Conservation (phyloP, 495 filamentous ascomycete genomes). For the Rostrohypoxylon terebratum region DNA sequence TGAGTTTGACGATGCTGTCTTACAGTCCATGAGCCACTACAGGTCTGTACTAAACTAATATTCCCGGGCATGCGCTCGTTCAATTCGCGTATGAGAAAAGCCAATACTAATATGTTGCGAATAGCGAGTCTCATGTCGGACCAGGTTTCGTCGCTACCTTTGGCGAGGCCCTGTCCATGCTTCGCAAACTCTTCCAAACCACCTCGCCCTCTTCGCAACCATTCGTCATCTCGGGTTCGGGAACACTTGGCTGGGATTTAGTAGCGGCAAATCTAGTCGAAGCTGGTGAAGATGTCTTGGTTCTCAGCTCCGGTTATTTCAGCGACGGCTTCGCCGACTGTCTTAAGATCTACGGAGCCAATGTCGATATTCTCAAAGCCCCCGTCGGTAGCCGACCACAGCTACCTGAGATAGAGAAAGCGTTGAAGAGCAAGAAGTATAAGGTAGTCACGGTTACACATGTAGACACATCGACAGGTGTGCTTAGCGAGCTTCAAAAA, state of each 20-base stretch:
- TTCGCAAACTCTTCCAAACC: constrained; percentile 93
- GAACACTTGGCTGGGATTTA: constrained; percentile 95
- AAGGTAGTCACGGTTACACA: constrained; percentile 95
- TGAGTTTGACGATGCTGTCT: constrained; percentile 97
- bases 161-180: constrained; percentile 86
- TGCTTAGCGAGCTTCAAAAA: constrained; percentile 87
- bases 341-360: constrained; percentile 88
- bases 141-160: constrained; percentile 89
- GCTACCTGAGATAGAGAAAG: constrained; percentile 85
- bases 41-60: constrained; percentile 68
- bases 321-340: constrained; percentile 94
- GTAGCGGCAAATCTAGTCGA: constrained; percentile 92
- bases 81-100: neutral
- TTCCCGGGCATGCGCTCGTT: neutral
- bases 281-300: constrained; percentile 87
- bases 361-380: constrained; percentile 88
- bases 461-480: constrained; percentile 96
- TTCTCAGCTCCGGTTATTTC: constrained; percentile 97
- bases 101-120: constrained; percentile 27
- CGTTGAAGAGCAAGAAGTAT: constrained; percentile 87
- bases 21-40: constrained; percentile 94
- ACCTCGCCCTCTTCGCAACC: constrained; percentile 84
- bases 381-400: constrained; percentile 90
- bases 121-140: constrained; percentile 91
- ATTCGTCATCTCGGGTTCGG: constrained; percentile 92